A percentile compares a stretch with the other conserved stretches of the same genome.
phyloP scores from a whole-genome alignment of 1,139 yeast genomes.

The Yarrowia galli region DNA sequence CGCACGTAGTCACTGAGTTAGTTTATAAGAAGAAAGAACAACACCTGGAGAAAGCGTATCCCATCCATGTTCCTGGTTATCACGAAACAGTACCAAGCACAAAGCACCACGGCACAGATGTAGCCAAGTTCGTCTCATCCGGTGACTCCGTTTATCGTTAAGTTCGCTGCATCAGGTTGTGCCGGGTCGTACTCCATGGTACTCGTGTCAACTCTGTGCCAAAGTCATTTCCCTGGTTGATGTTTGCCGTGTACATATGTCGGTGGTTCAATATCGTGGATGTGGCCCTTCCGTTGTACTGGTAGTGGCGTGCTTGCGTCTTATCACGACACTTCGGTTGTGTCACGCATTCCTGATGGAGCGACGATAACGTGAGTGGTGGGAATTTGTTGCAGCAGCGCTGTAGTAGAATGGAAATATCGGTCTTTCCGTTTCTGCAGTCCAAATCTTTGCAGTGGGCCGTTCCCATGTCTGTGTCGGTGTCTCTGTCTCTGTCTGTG shows the following conservation, averaged over 20 bases:
- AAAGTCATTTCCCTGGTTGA: neutral
- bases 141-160: too few species aligned
- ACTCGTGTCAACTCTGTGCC: too few species aligned
- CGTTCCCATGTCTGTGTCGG: neutral
- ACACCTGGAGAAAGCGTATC: too few species aligned
- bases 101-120: too few species aligned
- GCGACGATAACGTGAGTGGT: neutral
- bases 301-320: conserved; percentile 4
- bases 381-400: neutral
- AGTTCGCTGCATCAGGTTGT: too few species aligned
- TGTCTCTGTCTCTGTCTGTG: neutral
- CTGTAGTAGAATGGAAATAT: neutral
- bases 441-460: neutral
- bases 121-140: too few species aligned
- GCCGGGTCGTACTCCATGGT: too few species aligned
- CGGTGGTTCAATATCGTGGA: neutral
- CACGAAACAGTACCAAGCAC: too few species aligned
- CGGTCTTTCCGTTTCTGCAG: neutral
- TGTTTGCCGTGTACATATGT: neutral
- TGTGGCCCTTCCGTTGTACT: neutral
- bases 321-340: neutral
- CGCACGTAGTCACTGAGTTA: conserved; percentile 45
- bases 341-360: neutral
- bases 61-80: too few species aligned
- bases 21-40: neutral